Evolutionary conservation across 1,284 basidiomycete genomes (phyloP).

Genomic region (Rhodotorula sp.): DNA sequence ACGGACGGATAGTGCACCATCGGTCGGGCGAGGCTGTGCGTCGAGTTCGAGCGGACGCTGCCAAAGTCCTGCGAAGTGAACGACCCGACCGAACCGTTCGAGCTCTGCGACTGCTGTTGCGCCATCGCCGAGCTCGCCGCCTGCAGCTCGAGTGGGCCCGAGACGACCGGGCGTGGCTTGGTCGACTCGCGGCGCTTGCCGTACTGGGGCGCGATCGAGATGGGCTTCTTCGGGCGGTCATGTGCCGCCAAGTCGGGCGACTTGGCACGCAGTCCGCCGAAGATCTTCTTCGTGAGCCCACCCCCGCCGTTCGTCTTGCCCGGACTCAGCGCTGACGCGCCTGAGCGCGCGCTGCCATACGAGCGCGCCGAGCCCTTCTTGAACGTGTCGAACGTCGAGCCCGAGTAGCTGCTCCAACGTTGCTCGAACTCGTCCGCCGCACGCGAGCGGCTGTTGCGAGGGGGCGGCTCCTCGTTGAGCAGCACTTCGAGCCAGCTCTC

Average conservation of each 20-base stretch:
- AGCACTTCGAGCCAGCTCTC: constrained; percentile 31
- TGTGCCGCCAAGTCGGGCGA: neutral
- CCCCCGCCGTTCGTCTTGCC: neutral
- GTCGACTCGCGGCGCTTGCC: neutral
- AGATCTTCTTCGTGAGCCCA: constrained; percentile 19
- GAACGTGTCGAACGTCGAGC: neutral
- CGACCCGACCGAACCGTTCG: neutral
- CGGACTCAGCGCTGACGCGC: neutral
- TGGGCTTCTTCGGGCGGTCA: constrained; percentile 4
- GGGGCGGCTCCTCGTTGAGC: constrained; percentile 21
- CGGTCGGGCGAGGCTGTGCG: constrained; percentile 2
- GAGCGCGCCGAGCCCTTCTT: neutral
- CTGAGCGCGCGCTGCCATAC: neutral
- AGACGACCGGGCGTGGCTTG: constrained; percentile 24
- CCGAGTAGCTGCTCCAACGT: constrained; percentile 13
- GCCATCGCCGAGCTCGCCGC: constrained; percentile 1
- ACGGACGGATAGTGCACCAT: constrained; percentile 7
- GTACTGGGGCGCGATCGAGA: constrained; percentile 2
- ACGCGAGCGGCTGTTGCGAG: neutral
- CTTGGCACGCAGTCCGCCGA: neutral
- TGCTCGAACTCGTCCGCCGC: neutral
- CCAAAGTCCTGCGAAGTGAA: neutral
- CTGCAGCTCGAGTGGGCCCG: constrained; percentile 28
- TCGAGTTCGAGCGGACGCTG: neutral
- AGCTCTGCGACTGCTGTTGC: neutral